Evolutionary conservation across 1,284 basidiomycete genomes (phyloP).

Genomic region (Schizopora paradoxa): DNA sequence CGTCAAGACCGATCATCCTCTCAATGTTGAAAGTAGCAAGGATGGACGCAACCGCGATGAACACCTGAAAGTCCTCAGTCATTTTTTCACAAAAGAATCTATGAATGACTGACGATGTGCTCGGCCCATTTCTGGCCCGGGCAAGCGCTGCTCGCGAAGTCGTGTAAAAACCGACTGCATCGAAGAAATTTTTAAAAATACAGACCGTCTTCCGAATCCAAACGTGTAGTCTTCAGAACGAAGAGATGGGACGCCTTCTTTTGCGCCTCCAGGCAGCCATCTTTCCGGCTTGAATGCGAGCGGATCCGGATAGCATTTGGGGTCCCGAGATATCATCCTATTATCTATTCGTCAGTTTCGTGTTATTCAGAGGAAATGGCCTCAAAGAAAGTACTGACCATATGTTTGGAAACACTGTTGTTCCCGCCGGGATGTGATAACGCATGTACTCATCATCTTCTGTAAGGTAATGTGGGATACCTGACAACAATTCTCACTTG

Average conservation of each 20-base stretch:
- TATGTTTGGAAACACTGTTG: constrained; percentile 19
- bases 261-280: constrained; percentile 11
- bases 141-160: constrained; percentile 16
- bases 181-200: constrained; percentile 6
- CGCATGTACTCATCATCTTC: constrained; percentile 19
- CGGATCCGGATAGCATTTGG: constrained; percentile 22
- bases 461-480: constrained; percentile 8
- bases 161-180: constrained; percentile 2
- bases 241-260: constrained; percentile 4
- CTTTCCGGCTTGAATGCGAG: constrained; percentile 25
- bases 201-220: constrained; percentile 15
- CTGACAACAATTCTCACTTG: no score
- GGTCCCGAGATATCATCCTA: constrained; percentile 23
- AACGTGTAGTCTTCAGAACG: constrained; percentile 4
- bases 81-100: not conserved
- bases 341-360: no score
- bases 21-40: constrained; percentile 19
- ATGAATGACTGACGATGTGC: constrained; percentile 5
- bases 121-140: constrained; percentile 18
- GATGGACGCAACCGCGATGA: constrained; percentile 17
- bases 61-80: constrained; percentile 12
- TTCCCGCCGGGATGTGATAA: constrained; percentile 19
- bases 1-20: constrained; percentile 11
- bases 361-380: no score
- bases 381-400: constrained; percentile 16